A percentile compares a stretch with the other conserved stretches of the same genome.
These are phyloP conservation scores for Corrigiola litoralis DNA, from an alignment of 179 eudicot genomes.

Conservation along the genomic window DNA sequence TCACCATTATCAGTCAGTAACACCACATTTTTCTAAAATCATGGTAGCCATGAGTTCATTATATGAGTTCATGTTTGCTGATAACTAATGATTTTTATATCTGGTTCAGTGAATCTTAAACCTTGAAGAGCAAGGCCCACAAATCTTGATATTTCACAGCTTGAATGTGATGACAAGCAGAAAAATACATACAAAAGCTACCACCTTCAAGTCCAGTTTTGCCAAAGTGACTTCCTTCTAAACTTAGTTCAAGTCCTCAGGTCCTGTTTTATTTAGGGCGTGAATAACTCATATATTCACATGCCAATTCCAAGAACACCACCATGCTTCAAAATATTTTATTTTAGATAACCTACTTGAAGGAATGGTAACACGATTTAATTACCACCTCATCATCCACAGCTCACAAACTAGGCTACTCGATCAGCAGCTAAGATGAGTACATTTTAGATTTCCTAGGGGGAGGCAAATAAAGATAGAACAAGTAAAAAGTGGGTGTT, in stretches of 20 bases:
- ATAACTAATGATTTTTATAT: too few relatives aligned
- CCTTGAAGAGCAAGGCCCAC: neutral
- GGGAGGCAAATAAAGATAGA: neutral
- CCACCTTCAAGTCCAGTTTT: neutral
- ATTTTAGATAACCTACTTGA: too few relatives aligned
- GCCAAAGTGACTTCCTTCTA: neutral
- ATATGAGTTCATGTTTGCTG: too few relatives aligned
- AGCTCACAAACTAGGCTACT: neutral
- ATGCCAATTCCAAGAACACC: too few relatives aligned
- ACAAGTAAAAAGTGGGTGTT: neutral
- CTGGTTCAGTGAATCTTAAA: too few relatives aligned
- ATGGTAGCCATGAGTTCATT: too few relatives aligned
- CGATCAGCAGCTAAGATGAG: neutral
- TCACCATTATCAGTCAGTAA: too few relatives aligned
- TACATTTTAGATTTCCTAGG: neutral
- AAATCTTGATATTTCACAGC: neutral
- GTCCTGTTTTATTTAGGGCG: neutral
- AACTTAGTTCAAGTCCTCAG: neutral
- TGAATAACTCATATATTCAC: neutral
- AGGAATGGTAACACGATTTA: too few relatives aligned
- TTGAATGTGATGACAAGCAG: neutral
- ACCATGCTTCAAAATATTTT: too few relatives aligned
- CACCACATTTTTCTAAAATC: too few relatives aligned
- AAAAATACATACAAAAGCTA: neutral
- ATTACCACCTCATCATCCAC: neutral